Evolutionary conservation across 164 flowering plant species (phyloP).

Genomic region (Amborella trichopoda): DNA sequence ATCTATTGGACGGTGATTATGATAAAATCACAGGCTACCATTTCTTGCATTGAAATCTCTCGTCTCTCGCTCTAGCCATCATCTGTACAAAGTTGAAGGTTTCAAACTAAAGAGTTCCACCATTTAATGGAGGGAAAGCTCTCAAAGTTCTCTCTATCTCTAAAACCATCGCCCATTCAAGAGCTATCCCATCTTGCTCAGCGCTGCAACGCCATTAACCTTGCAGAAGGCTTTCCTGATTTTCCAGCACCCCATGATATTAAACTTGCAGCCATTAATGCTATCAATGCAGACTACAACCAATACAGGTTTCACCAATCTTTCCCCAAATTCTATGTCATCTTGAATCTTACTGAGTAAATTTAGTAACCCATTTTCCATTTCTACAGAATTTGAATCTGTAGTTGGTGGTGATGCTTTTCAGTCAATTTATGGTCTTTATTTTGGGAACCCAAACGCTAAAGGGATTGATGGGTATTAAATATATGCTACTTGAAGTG

Average conservation of each 20-base stretch:
- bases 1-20: no score
- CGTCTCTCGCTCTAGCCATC: no score
- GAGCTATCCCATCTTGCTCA: conserved; percentile 68
- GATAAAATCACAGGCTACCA: no score
- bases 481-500: no score
- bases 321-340: neutral
- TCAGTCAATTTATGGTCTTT: no score
- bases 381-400: neutral
- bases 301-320: conserved; percentile 49
- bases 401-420: no score
- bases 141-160: conserved; percentile 39
- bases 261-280: conserved; percentile 63
- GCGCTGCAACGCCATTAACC: conserved; percentile 60
- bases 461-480: no score
- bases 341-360: neutral
- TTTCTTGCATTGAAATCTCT: no score
- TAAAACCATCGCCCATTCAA: conserved; percentile 62
- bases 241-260: conserved; percentile 56
- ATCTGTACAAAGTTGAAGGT: no score
- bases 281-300: conserved; percentile 70
- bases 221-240: conserved; percentile 87
- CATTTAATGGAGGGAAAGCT: conserved; percentile 34
- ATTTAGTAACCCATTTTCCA: neutral
- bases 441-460: no score
- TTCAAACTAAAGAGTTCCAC: no score